Conservation (phyloP, 1,284 basidiomycete genomes). For the Ustilago trichophora region DNA sequence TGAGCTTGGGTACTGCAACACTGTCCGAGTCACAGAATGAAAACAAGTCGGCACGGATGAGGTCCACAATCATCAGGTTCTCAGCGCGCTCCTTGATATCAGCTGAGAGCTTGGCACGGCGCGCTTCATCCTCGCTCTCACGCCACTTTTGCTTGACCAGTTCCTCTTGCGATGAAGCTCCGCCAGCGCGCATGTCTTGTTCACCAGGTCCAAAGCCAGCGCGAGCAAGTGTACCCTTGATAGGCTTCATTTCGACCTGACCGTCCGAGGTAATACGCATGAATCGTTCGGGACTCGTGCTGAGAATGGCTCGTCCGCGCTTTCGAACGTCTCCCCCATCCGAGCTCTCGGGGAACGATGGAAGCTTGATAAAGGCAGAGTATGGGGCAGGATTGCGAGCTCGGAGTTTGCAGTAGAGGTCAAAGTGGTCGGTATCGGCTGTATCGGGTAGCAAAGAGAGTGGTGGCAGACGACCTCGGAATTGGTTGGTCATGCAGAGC, state of each 20-base stretch:
- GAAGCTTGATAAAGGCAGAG: slow-evolving; percentile 80
- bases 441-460: slow-evolving; percentile 7
- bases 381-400: slow-evolving; percentile 88
- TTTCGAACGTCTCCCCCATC: background rate
- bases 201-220: slow-evolving; percentile 62
- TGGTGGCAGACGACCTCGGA: slow-evolving; percentile 63
- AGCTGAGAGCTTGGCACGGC: slow-evolving; percentile 72
- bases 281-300: slow-evolving; percentile 89
- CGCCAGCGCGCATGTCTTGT: slow-evolving; percentile 29
- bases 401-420: slow-evolving; percentile 67
- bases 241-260: slow-evolving; percentile 83
- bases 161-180: slow-evolving; percentile 27
- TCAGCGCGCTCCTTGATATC: slow-evolving; percentile 94
- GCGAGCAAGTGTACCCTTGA: slow-evolving; percentile 78
- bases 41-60: slow-evolving; percentile 90
- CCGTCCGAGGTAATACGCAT: slow-evolving; percentile 80
- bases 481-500: slow-evolving; percentile 86
- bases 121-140: slow-evolving; percentile 64
- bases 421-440: slow-evolving; percentile 47
- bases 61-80: slow-evolving; percentile 98
- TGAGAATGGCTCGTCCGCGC: slow-evolving; percentile 73
- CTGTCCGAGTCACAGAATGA: slow-evolving; percentile 76
- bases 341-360: slow-evolving; percentile 68
- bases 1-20: slow-evolving; percentile 86
- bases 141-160: slow-evolving; percentile 38